phyloP scores from a whole-genome alignment of 805 yeast species.

The Diddensiella santjacobensis region DNA sequence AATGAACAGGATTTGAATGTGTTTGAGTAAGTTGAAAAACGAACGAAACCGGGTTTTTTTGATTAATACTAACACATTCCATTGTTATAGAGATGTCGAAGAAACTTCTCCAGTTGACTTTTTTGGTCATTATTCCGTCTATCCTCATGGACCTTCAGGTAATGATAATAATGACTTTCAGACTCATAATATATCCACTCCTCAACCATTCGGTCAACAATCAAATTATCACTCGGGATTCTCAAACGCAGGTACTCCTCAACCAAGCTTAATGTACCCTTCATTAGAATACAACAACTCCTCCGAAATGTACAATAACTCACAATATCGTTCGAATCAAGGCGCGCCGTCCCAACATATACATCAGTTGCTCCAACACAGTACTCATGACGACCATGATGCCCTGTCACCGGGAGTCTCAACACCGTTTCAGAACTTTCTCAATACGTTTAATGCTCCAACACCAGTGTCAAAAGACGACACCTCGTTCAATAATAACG shows the following conservation, averaged over 20 bases:
- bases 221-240: not conserved
- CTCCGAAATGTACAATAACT: not conserved
- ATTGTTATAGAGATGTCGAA: constrained; percentile 13
- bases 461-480: not conserved
- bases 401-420: not conserved
- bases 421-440: constrained; percentile 4
- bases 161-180: not conserved
- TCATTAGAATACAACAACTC: not conserved
- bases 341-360: not conserved
- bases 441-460: constrained; percentile 2
- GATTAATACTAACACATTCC: not conserved
- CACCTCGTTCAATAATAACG: not conserved
- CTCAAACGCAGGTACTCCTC: not conserved
- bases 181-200: not conserved
- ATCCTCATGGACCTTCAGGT: not conserved
- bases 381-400: not conserved
- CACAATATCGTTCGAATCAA: not conserved
- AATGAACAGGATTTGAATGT: constrained; percentile 13
- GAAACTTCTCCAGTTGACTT: constrained; percentile 21
- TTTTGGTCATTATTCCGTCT: constrained; percentile 23
- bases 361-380: not conserved
- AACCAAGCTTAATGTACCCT: not conserved
- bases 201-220: constrained; percentile 1
- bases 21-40: constrained; percentile 13
- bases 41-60: not conserved